Base-by-base conservation (phyloP, 345 rosid genomes). In the Eucalyptus pauciflora region DNA sequence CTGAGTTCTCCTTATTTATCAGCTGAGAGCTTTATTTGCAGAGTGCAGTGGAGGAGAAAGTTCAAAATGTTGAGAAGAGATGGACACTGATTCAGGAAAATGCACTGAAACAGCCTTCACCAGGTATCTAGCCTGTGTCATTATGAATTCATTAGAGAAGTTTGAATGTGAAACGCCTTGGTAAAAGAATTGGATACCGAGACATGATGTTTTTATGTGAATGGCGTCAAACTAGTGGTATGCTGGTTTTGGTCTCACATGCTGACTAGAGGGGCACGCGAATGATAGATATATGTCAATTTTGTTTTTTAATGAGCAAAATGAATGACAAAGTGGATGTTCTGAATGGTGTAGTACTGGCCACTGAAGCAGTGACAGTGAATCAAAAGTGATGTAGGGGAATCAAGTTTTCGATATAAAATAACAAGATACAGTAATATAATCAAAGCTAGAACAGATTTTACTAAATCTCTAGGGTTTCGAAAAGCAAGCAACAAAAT, bases 21-120 rank as follows among this genome's bases (percentile, higher is more conserved):
- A 62, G 83, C 41, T 37, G 45, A 87, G 52, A 87, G 79, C 86
- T 46, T 92, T 79, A 87, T 92, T 87, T 91, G 86, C 93, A 96
- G 99, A 94, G 93, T 92, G 94, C 95, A 87, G 89, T 95, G 91
- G 97, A 98, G 94, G 95, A 93, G 89, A 92, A 90, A 62, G 96
- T 98, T 90, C 94, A 90, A 90, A 94, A 92, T 88, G 94, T 97
- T 89, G 99, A 96, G 92, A 94, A 90, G 88, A 94, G 89, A 81
- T 98, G 99, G 98, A 92, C 91, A 69, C 90, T 86, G 91, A 76
- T 94, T 92, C 98, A 98, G 94, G 95, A 95, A 54, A 92, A 90
- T 90, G 96, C 97, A 54, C 89, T 93, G 91, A 96, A 93, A 93
- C 96, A 94, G 93, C 97, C 98, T 91, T 93, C 97, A 62, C 98